Evolutionary conservation across 2,329 filamentous ascomycete genomes (phyloP), one percentile per base, ranked within the genome.

Genomic region (Claviceps spartinae): DNA sequence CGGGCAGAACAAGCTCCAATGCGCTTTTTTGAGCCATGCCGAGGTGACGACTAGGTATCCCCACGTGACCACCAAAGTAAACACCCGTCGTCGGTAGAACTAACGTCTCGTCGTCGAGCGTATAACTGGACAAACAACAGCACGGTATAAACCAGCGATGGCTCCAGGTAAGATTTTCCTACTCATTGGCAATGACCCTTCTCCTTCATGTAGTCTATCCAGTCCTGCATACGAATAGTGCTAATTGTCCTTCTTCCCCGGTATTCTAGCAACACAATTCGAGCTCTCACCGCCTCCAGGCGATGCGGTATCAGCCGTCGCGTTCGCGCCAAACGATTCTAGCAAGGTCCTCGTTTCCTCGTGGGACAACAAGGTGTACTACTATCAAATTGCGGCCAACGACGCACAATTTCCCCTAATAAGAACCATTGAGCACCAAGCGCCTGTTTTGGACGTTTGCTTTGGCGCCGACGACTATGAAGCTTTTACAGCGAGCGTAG

Each of bases 311-410:
- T 95, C 91, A 47, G 77, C 88, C 24, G 74, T 97, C 62, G 82
- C 82, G 63, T 98, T 95, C 75, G 88, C 90, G 58, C 86, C 88
- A 38, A 72, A 77, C 55, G 81, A 83, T n/a, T 77, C 83, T 3
- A 81, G 76, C 51, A 85, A 83, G 60, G 77, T 98, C 40, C 79
- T 94, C n/a, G 90, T 91, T 60, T 85, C 90, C 11, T 95, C 89
- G 52, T 98, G 93, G 93, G 91, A 97, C 70, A 88, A 83, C 68
- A 81, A 88, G 65, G 81, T 95, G 52, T 95, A 96, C 69, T 76
- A 91, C 50, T 97, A 97, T 74, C 87, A 95, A 63, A 78, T 85
- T 54, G 71, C 73, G 18, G 75, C 77, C 56, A 74, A 78, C 46
- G 65, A 68, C 20, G 83, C 81, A 6, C 78, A 77, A 51, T 58